These are phyloP conservation scores for Austroboletus novae-zelandiae DNA, from an alignment of 1,284 basidiomycete species.

Conservation along the genomic window DNA sequence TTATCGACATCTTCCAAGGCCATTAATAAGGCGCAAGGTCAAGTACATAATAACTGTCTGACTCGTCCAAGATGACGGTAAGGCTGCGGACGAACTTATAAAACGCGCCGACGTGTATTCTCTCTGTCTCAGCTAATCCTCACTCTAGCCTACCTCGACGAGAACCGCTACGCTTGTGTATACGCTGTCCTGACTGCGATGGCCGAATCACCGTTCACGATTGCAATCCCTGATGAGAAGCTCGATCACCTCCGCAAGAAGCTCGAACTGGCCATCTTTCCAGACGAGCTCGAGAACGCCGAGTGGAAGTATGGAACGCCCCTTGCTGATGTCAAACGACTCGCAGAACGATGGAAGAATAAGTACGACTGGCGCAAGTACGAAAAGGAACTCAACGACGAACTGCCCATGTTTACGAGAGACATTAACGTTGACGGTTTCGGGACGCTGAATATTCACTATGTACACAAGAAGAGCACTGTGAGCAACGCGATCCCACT, in stretches of 20 bases:
- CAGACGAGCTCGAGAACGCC: slow-evolving; percentile 40
- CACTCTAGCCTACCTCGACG: neutral
- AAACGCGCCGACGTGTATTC: too few species aligned
- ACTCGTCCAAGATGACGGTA: neutral
- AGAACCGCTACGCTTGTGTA: neutral
- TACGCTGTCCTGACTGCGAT: neutral
- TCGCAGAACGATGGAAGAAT: slow-evolving; percentile 38
- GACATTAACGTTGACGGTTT: slow-evolving; percentile 38
- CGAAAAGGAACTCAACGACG: slow-evolving; percentile 38
- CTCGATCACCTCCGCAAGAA: slow-evolving; percentile 30
- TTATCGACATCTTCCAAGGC: too few species aligned
- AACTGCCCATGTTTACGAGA: slow-evolving; percentile 42
- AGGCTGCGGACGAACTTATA: too few species aligned
- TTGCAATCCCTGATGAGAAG: slow-evolving; percentile 32
- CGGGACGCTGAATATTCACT: slow-evolving; percentile 40
- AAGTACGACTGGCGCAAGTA: slow-evolving; percentile 42
- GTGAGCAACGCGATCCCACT: slow-evolving; percentile 40
- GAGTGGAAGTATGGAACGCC: slow-evolving; percentile 42
- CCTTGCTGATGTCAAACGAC: slow-evolving; percentile 37
- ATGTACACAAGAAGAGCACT: slow-evolving; percentile 39
- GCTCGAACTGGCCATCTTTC: slow-evolving; percentile 35
- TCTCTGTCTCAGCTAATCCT: too few species aligned
- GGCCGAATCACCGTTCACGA: slow-evolving; percentile 26
- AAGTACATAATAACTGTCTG: neutral
- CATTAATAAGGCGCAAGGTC: too few species aligned